Evolutionary conservation across 1,139 yeast species (phyloP).

Genomic region (Sugiyamaella xylanicola): DNA sequence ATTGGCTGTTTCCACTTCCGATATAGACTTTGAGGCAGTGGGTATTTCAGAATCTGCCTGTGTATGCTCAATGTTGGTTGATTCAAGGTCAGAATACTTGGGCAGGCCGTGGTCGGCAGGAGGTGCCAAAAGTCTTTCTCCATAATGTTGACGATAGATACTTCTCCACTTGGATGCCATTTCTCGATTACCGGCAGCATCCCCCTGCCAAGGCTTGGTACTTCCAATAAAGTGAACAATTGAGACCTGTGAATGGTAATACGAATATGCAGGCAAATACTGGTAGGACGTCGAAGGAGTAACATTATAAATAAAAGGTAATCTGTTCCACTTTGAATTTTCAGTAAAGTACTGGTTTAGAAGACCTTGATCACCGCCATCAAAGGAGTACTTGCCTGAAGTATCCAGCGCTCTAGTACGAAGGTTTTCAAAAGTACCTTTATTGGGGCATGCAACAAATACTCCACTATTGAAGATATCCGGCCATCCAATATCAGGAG

Average conservation of each 20-base stretch:
- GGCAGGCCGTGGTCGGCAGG: background rate
- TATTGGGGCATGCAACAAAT: constrained; percentile 64
- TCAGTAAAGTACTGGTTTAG: constrained; percentile 74
- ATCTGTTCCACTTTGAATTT: constrained; percentile 53
- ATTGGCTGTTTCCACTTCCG: constrained; percentile 5
- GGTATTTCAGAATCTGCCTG: background rate
- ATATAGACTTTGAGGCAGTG: background rate
- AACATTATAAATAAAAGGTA: constrained; percentile 84
- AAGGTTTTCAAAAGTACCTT: constrained; percentile 50
- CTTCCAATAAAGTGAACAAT: constrained; percentile 82
- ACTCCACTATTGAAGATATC: constrained; percentile 93
- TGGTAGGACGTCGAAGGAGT: constrained; percentile 84
- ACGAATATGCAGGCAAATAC: constrained; percentile 72
- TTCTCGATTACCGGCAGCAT: constrained; percentile 22
- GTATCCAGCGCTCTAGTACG: constrained; percentile 38
- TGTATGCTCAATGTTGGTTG: no score
- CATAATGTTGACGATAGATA: constrained; percentile 19
- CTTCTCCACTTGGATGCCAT: constrained; percentile 25
- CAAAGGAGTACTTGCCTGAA: constrained; percentile 59
- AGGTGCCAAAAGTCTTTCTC: constrained; percentile 1
- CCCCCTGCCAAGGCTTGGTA: constrained; percentile 74
- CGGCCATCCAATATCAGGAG: constrained; percentile 97
- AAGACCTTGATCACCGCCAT: constrained; percentile 96
- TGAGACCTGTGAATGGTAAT: constrained; percentile 58
- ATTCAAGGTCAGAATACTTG: background rate